Evolutionary conservation across 768 basidiomycete species (phyloP), one percentile per base, ranked within the genome.

Genomic region (Termitomyces sp.): DNA sequence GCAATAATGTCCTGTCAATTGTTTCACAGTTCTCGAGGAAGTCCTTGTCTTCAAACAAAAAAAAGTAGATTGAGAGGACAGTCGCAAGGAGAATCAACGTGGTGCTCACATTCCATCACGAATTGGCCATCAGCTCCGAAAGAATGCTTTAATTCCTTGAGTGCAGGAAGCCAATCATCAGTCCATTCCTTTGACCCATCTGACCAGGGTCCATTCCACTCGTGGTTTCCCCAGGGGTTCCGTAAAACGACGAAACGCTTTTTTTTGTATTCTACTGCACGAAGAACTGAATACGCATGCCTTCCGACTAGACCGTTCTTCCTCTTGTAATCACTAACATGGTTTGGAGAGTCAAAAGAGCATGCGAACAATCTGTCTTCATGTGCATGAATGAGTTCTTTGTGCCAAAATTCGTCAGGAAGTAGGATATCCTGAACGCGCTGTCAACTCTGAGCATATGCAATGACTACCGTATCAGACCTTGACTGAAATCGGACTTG

Each of bases 161-260:
- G 70, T 4, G 71, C 65, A 22, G 69, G 70, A 0, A 82, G 58
- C 81, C 81, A 83, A 56, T 82, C 79, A 9, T 57, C 58, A 1
- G 74, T 80, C 82, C 82, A 83, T 60, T 83, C 81, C 58, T 81
- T 81, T 9, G 79, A 77, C 0, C 82, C 82, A 64, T 83, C 81
- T 1, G 75, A 75, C 82, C 81, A 82, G 0, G 74, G 69, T 3
- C 81, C 81, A 1, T 70, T 76, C 80, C 81, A 82, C 52, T 79
- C 78, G 5, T 70, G 68, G 20, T 71, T 56, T 20, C 80, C 81
- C 80, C 81, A 84, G 0, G 82, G 82, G 59, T 83, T 81, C 20
- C 81, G 72, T 29, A 83, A 57, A 4, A 81, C 76, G 9, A 83
- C 64, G 59, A 83, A 83, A 9, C 77, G 74, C 57, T 81, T 82